Evolutionary conservation across 2,329 filamentous ascomycete species (phyloP), one percentile per base, ranked within the genome.

Genomic region (Byssochlamys sp.): DNA sequence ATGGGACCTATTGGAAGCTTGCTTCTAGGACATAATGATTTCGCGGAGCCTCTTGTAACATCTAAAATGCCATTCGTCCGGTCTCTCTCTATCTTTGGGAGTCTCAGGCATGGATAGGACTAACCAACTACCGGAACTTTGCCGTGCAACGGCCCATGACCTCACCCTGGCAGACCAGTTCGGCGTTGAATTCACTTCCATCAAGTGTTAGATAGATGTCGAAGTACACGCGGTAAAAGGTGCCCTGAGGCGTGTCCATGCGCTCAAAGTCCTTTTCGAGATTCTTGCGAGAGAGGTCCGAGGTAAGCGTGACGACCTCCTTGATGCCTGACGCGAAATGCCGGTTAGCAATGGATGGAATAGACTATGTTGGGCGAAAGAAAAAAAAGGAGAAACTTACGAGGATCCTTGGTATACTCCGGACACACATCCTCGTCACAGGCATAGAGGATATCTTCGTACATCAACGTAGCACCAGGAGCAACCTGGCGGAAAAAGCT

Each of bases 211-310:
- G 84, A 75, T 95, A 95, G 58, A 84, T 83, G 64, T 83, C 81
- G 64, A 84, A 83, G 72, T 83, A 83, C 52, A 84, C 81, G 62
- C 90, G 86, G 80, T 96, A 96, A 75, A 96, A 96, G 2, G 90
- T 95, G 61, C 94, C 94, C 74, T 99, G 92, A 4, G 94, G 91
- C 1, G 94, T 97, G 73, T 97, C 94, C 94, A 97, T 97, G 71
- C 94, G 86, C 77, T 99, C 94, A 69, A 99, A 99, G 74, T 99
- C 94, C 77, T 96, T 97, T 75, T 99, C 94, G 11, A 99, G 86
- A 72, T 97, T 97, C 82, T 97, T 99, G 67, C 92, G 88, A 53
- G 91, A 96, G 58, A 99, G 81, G 72, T 99, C 94, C 1, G 92
- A 97, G 1, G 94, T 97, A 54, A 99, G 85, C 1, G 94, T 99